Base-by-base conservation (phyloP, 768 basidiomycete genomes). In the Dentipellis fragilis region DNA sequence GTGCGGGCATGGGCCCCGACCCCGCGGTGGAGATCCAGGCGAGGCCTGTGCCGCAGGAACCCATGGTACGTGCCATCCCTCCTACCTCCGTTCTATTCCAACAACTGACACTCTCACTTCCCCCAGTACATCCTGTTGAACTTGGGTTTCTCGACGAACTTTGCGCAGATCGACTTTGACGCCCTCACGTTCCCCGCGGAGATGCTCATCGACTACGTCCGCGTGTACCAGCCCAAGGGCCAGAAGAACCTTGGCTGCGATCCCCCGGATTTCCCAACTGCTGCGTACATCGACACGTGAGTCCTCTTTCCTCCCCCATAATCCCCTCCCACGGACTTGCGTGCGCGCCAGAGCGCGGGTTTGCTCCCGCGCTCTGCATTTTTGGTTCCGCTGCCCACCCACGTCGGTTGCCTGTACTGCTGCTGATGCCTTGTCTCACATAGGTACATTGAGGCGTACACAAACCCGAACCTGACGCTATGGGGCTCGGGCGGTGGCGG, bases 121-220 rank as follows among this genome's bases (percentile, higher is more conserved):
- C 9, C 62, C 89, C 62, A 91, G 89, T 92, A 92, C 62, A 72
- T 96, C 63, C 84, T 96, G 60, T 72, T 80, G 64, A 93, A 94
- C 67, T 71, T 93, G 64, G 93, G 91, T 53, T 83, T 95, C 69
- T 93, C 90, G 3, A 70, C 73, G 53, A 89, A 87, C 68, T 96
- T 96, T 63, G 85, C 83, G 10, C 61, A 57, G 38, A 81, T 93
- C 51, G 85, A 96, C 70, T 75, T 89, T 51, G 69, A 77, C 16
- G 74, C 85, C 57, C 72, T 95, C 19, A 72, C 70, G 16, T 93
- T 90, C 71, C 92, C 93, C 8, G 65, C 70, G 55, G 67, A 73
- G 67, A 84, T 96, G 89, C 74, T 72, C 49, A 74, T 95, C 42
- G 91, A 96, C 66, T 96, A 86, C 72, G 81, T 97, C 54, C 81